Base-by-base conservation (phyloP, 1,284 basidiomycete genomes). In the Naganishia albida region DNA sequence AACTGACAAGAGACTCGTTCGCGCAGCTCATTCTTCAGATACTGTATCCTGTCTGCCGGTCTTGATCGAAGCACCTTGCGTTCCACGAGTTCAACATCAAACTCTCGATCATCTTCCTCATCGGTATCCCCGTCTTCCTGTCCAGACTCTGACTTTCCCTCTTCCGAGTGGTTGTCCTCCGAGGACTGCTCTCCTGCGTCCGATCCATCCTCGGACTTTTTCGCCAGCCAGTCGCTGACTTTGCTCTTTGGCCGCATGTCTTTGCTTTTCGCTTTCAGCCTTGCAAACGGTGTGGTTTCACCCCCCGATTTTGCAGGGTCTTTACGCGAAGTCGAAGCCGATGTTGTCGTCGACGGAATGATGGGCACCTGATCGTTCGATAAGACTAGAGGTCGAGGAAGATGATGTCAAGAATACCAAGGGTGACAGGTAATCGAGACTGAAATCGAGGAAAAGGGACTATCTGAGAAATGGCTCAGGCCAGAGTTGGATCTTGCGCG, bases 141-240 rank as follows among this genome's bases (percentile, higher is more conserved):
- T 12, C 40, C 28, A 2, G 38, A 44, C 16, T 16, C 30, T 12
- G 53, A n/a, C n/a, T 12, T 42, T 7, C 8, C 52, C 18, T 54
- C 49, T 6, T 62, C 56, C 30, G 34, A 34, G 4, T 34, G 15
- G 3, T 53, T 30, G 2, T 26, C 56, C 20, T 40, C 56, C 25
- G 53, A 55, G 25, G 30, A 34, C 20, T 49, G 44, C 7, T 60
- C 64, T 13, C 30, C 50, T 15, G 48, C 56, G 18, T 18, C 40
- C 2, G 40, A 34, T 34, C 53, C 44, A 42, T 62, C 64, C 39
- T 56, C 64, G 3, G 64, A 54, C 57, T 68, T 72, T 28, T 73
- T 71, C 62, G 74, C 72, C 15, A 78, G 72, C 78, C 78, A 79
- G 62, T 74, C 73, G 51, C 77, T 77, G 69, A 79, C 77, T 70